Evolutionary conservation across 2,329 filamentous ascomycete genomes (phyloP), one percentile per base, ranked within the genome.

Genomic region (Monosporascus ibericus): DNA sequence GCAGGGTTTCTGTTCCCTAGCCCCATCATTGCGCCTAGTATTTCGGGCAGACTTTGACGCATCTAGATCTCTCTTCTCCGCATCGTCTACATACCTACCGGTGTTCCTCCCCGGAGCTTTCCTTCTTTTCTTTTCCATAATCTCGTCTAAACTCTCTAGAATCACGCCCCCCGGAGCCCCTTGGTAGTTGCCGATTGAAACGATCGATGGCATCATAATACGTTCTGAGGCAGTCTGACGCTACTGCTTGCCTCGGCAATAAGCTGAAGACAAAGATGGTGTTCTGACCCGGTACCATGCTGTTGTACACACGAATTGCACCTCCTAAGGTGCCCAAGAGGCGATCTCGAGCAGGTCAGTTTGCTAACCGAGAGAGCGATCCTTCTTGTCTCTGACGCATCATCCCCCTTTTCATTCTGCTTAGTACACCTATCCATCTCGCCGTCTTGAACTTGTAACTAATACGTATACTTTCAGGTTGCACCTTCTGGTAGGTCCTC

Each of bases 271-370:
- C 54, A 55, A 61, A 51, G 50, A 47, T 47, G 57, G 58, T 49
- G 47, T 49, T 48, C 52, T 52, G 47, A 53, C 44, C 52, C 58
- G 53, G 57, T 60, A 66, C 59, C 44, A 83, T 84, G 81, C 68
- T 84, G 60, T 66, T 84, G 44, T 84, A 82, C 63, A 81, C 79
- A n/a, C 75, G 73, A 65, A 67, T 77, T 48, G 80, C 80, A 53
- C 66, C 74, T 47, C 78, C 80, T n/a, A 84, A 82, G 67, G 70
- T 74, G 44, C 80, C 80, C 34, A 84, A 83, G 68, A 76, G 71
- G 62, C 74, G 81, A 51, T 84, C 81, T n/a, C 73, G 80, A 70
- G 75, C 78, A 64, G 79, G 79, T 82, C 68, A 70, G 76, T 75
- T 27, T 24, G 37, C 25, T 11, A 48, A 48, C 27, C 38, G 6